These are phyloP conservation scores for Botrytis elliptica DNA, from an alignment of 2,329 filamentous ascomycete genomes.

Conservation along the genomic window DNA sequence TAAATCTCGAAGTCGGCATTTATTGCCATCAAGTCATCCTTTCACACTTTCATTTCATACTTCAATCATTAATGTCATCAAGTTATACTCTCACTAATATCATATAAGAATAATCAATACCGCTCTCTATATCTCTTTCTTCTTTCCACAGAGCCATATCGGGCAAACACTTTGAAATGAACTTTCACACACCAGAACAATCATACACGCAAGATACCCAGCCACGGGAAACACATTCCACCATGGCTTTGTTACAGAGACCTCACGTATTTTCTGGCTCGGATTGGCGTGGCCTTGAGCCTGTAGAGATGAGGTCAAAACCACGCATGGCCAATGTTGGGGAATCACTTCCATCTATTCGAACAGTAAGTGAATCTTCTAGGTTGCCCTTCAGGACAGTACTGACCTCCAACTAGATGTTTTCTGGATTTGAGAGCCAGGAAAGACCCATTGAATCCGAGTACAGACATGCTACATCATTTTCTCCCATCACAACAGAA, in stretches of 20 bases:
- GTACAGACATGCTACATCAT: not conserved
- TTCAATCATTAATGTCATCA: not conserved
- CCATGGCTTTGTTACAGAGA: conserved; percentile 1
- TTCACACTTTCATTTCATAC: not conserved
- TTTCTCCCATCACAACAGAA: conserved; percentile 2
- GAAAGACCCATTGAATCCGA: not conserved
- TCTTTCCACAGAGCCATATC: not conserved
- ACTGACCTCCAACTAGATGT: not conserved
- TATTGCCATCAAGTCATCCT: not conserved
- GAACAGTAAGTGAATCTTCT: not conserved
- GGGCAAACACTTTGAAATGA: conserved; percentile 1
- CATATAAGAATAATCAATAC: not conserved
- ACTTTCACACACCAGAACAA: not conserved
- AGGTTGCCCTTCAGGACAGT: not conserved
- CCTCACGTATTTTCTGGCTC: not conserved
- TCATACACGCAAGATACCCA: not conserved
- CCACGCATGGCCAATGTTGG: not conserved
- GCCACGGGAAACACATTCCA: not conserved
- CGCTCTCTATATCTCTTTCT: not conserved
- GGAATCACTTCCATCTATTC: conserved; percentile 14
- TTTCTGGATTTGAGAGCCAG: not conserved
- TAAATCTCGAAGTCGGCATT: not conserved
- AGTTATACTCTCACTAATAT: not conserved
- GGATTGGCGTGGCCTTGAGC: conserved; percentile 6
- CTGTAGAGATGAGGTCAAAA: conserved; percentile 7